phyloP scores from a whole-genome alignment of 768 basidiomycete genomes.

The Boletus patriciae region DNA sequence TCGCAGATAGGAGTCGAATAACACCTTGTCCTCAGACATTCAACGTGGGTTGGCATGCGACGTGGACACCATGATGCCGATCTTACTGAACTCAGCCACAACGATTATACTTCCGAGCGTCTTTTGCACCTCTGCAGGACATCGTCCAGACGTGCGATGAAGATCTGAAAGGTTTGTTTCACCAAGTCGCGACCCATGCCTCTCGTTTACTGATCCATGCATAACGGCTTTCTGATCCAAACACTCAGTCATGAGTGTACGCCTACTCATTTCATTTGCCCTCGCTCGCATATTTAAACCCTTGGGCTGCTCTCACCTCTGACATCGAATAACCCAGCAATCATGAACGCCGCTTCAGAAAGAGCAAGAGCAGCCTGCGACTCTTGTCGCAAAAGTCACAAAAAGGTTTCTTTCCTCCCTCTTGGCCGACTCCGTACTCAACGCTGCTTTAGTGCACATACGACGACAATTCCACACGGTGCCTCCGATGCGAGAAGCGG shows the following conservation, averaged over 20 bases:
- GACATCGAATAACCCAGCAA: constrained; percentile 3
- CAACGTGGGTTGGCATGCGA: constrained; percentile 25
- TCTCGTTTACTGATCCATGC: constrained; percentile 10
- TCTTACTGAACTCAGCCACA: constrained; percentile 1
- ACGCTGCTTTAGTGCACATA: constrained; percentile 17
- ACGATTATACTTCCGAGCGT: constrained; percentile 3
- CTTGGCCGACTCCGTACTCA: background rate
- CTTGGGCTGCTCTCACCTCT: background rate
- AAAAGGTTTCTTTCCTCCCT: constrained; percentile 15
- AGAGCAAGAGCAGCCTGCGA: constrained; percentile 31
- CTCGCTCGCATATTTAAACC: constrained; percentile 23
- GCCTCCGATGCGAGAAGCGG: constrained; percentile 19
- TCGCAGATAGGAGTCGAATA: constrained; percentile 16
- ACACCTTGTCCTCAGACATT: background rate
- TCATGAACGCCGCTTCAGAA: constrained; percentile 19
- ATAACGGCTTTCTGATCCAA: constrained; percentile 12
- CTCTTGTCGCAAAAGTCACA: constrained; percentile 26
- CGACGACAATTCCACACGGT: constrained; percentile 11
- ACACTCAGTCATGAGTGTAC: constrained; percentile 1
- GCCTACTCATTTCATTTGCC: constrained; percentile 12
- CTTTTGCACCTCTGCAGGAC: background rate
- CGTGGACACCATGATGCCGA: constrained; percentile 21
- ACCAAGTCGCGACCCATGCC: background rate
- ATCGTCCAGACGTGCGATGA: constrained; percentile 5
- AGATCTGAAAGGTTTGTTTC: constrained; percentile 19